Base-by-base conservation (phyloP, 345 rosid species). In the Eucalyptus lansdowneana region DNA sequence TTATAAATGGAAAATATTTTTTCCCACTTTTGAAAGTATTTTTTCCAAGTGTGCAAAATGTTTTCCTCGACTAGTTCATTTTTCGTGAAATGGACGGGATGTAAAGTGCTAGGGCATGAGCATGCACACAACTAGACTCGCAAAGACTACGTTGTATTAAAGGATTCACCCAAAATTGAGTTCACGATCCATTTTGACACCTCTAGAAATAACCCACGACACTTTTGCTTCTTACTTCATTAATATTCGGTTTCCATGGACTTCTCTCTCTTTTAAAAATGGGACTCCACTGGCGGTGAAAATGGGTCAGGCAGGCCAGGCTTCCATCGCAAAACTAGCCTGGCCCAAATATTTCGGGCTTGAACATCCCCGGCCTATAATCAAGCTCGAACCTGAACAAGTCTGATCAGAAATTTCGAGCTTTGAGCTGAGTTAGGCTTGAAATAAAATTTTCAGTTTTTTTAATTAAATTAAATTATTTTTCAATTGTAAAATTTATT, bases 51-150 rank as follows among this genome's bases (percentile, higher is more conserved):
- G 25, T 0, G 5, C 0, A 53, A 53, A 19, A 53, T 4, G 0
- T 53, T 53, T 21, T 53, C 4, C 2, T 21, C 1, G 1, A 53
- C 1, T 53, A 53, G 11, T 53, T 53, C 1, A 21, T 53, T 21
- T 53, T 53, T 1, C 0, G 2, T 53, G 11, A 53, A 53, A 21
- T 0, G 0, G 3, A 53, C 0, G 0, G 11, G 4, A 11, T 60
- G 67, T 25, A 3, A 58, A 60, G 14, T 60, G n/a, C 14, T 60
- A 5, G 31, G 67, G 14, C 14, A 6, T 62, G 69, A 60, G 31
- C 67, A 12, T 27, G 31, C 31, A 60, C 67, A 27, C 69, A 62
- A 14, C 34, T 29, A 29, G 69, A 62, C 69, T 6, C 1, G 1
- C 34, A 60, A 2, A 6, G 8, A 27, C 69, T 1, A 60, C 8